Evolutionary conservation across 306 rosid genomes (phyloP).

Genomic region (Castanea mollissima): DNA sequence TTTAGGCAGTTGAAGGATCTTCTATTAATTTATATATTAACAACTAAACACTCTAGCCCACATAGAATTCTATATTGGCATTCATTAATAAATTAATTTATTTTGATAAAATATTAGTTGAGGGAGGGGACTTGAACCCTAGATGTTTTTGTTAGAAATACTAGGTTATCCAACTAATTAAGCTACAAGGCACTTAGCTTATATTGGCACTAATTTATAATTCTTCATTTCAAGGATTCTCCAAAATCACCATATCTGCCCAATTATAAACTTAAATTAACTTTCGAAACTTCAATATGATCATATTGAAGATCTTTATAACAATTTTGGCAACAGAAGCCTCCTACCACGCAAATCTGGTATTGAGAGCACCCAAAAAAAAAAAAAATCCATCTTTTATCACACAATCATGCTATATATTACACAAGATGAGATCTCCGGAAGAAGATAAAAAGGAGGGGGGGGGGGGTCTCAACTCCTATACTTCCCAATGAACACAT

Average conservation of each 20-base stretch:
- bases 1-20: not conserved
- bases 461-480: not conserved
- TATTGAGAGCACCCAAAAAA: not conserved
- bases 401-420: no score
- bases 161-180: no score
- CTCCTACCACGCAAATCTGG: not conserved
- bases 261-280: not conserved
- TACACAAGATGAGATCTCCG: no score
- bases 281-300: not conserved
- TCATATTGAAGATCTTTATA: not conserved
- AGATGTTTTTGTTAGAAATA: no score
- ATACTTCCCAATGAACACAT: not conserved
- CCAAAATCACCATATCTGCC: not conserved
- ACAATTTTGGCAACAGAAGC: not conserved
- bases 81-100: no score
- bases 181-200: no score
- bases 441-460: not conserved
- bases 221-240: not conserved
- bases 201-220: not conserved
- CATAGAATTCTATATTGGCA: not conserved
- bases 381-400: not conserved
- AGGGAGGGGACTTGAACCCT: no score
- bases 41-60: not conserved
- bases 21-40: not conserved
- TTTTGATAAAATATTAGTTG: no score